Conservation (phyloP, 139 green algal species). For the Chlorella sorokiniana region DNA sequence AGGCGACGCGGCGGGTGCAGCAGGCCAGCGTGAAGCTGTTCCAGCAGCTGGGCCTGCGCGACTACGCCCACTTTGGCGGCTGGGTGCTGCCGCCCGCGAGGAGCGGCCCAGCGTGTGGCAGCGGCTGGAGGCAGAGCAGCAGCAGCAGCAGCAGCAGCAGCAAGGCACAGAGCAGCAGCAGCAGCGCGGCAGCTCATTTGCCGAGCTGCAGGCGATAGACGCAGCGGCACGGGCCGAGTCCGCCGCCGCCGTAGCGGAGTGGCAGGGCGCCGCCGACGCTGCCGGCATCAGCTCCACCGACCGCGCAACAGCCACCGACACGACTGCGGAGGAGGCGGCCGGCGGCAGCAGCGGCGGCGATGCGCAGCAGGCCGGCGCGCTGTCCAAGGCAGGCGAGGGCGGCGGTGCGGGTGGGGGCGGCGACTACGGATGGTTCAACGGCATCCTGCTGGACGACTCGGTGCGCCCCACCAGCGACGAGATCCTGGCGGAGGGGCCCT, state of each 20-base stretch:
- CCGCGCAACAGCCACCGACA: background rate
- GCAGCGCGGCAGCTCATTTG: constrained; percentile 14
- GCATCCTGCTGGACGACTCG: constrained; percentile 18
- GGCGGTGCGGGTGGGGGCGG: background rate
- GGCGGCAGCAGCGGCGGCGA: background rate
- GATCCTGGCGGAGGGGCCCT: background rate
- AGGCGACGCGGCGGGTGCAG: constrained; percentile 1
- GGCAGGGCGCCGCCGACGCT: background rate
- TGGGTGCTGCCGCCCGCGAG: constrained; percentile 32
- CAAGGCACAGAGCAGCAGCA: background rate
- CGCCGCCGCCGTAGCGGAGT: background rate
- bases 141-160: background rate
- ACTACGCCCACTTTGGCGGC: constrained; percentile 40
- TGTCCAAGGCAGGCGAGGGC: too few species aligned
- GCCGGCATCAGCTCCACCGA: constrained; percentile 2
- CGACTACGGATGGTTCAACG: constrained; percentile 29
- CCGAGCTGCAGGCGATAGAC: constrained; percentile 31
- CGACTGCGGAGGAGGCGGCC: background rate
- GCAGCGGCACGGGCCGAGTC: background rate
- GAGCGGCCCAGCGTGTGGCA: background rate
- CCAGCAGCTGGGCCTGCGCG: constrained; percentile 30
- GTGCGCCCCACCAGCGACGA: background rate
- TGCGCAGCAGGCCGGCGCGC: background rate
- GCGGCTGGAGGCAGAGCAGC: background rate
- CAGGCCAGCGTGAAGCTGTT: constrained; percentile 28